Evolutionary conservation across 1,284 basidiomycete genomes (phyloP).

Genomic region (Apiotrichum gamsii): DNA sequence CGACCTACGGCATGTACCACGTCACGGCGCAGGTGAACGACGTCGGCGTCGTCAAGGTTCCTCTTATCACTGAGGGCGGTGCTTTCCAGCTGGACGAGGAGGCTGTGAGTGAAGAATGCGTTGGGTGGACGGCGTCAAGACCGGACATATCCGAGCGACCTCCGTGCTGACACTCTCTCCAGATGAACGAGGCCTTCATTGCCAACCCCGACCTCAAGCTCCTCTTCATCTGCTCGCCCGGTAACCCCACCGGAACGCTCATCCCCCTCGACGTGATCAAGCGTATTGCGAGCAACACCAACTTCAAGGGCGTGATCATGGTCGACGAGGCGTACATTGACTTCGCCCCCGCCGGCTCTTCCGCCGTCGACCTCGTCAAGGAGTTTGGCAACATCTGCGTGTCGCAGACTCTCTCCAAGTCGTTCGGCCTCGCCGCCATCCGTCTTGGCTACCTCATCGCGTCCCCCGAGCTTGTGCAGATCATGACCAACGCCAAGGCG

Average conservation of each 20-base stretch:
- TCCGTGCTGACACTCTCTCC: slow-evolving; percentile 1
- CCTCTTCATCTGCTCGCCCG: slow-evolving; percentile 92
- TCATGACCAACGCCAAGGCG: slow-evolving; percentile 93
- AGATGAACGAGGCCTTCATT: slow-evolving; percentile 67
- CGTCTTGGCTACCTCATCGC: slow-evolving; percentile 84
- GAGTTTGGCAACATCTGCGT: slow-evolving; percentile 87
- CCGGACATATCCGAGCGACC: too few species aligned
- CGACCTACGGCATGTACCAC: slow-evolving; percentile 96
- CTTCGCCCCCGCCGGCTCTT: slow-evolving; percentile 63
- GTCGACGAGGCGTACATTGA: slow-evolving; percentile 99
- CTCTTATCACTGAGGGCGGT: slow-evolving; percentile 66
- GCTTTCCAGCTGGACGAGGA: slow-evolving; percentile 72
- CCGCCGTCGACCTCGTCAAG: slow-evolving; percentile 62
- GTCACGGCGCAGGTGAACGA: slow-evolving; percentile 97
- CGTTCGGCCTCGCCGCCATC: slow-evolving; percentile 92
- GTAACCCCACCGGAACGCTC: slow-evolving; percentile 90
- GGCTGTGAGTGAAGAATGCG: slow-evolving; percentile 56
- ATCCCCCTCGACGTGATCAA: slow-evolving; percentile 68
- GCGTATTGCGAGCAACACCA: slow-evolving; percentile 68
- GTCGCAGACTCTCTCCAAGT: slow-evolving; percentile 92
- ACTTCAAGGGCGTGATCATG: slow-evolving; percentile 83
- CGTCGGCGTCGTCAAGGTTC: slow-evolving; percentile 72
- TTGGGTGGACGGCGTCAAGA: too few species aligned
- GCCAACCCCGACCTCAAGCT: slow-evolving; percentile 75
- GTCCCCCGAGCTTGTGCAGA: slow-evolving; percentile 80